phyloP scores from a whole-genome alignment of 2,329 filamentous ascomycete species.

The Nothophaeocryptopus gaeumannii region DNA sequence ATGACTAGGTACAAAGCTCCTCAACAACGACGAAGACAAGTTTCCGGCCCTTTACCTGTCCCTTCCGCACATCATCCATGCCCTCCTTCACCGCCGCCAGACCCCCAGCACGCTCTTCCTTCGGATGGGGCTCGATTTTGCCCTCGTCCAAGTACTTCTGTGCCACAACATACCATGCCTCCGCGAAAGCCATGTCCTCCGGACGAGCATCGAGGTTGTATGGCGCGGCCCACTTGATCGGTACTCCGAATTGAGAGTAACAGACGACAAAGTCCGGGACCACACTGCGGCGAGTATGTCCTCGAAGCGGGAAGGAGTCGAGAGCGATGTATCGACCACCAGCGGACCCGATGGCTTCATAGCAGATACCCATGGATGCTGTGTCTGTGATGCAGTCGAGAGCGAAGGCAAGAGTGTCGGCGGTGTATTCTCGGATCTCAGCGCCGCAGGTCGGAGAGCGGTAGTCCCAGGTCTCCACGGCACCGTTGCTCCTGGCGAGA shows the following conservation, averaged over 20 bases:
- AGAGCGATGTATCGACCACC: conserved; percentile 42
- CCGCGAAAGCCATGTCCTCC: too few relatives aligned
- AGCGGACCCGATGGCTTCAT: conserved; percentile 37
- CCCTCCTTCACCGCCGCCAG: background rate
- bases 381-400: conserved; percentile 46
- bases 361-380: conserved; percentile 39
- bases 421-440: conserved; percentile 39
- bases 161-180: too few relatives aligned
- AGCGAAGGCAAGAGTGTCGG: conserved; percentile 38
- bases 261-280: too few relatives aligned
- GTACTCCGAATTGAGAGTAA: too few relatives aligned
- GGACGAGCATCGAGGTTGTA: too few relatives aligned
- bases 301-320: conserved; percentile 30
- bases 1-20: too few relatives aligned
- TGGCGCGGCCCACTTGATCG: too few relatives aligned
- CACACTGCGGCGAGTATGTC: too few relatives aligned
- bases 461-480: conserved; percentile 49
- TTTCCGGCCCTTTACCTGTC: background rate
- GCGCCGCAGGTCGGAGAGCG: conserved; percentile 31
- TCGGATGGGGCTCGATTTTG: too few relatives aligned
- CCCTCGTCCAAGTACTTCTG: too few relatives aligned
- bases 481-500: conserved; percentile 44
- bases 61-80: background rate
- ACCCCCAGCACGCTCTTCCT: background rate
- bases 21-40: background rate